Percentiles rank a stretch among this genome's conserved stretches.
phyloP scores from a whole-genome alignment of 2,329 filamentous ascomycete genomes.

The Phaeosphaeriaceae sp. region DNA sequence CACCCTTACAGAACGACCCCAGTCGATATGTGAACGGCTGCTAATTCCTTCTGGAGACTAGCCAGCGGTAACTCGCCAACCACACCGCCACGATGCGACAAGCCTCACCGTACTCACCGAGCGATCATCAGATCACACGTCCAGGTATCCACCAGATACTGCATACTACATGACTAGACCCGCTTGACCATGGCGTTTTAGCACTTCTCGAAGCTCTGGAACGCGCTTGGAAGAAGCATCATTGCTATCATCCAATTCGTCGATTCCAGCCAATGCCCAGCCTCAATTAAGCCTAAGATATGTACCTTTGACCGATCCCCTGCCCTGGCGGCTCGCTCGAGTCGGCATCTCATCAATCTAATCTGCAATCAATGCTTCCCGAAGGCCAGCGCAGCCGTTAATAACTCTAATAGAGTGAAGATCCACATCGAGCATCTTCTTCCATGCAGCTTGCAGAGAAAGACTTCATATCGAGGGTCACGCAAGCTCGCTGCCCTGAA shows the following conservation, averaged over 20 bases:
- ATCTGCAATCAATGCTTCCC: slow-evolving; percentile 21
- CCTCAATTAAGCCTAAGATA: slow-evolving; percentile 46
- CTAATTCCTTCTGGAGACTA: slow-evolving; percentile 24
- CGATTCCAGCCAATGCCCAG: slow-evolving; percentile 23
- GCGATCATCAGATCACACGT: slow-evolving; percentile 35
- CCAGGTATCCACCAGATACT: slow-evolving; percentile 18
- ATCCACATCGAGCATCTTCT: slow-evolving; percentile 30
- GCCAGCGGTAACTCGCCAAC: slow-evolving; percentile 13
- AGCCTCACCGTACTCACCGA: slow-evolving; percentile 21
- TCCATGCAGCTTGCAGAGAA: slow-evolving; percentile 16
- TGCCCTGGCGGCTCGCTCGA: slow-evolving; percentile 26
- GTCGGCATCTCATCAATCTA: slow-evolving; percentile 27
- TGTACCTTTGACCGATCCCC: slow-evolving; percentile 25
- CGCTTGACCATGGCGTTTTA: slow-evolving; percentile 19
- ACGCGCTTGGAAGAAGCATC: slow-evolving; percentile 33
- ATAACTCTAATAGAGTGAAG: slow-evolving; percentile 41
- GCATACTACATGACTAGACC: slow-evolving; percentile 12
- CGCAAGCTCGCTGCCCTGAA: slow-evolving; percentile 10
- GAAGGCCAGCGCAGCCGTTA: slow-evolving; percentile 25
- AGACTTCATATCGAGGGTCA: slow-evolving; percentile 12
- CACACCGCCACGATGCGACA: slow-evolving; percentile 29
- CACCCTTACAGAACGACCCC: slow-evolving; percentile 25
- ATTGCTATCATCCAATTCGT: slow-evolving; percentile 34
- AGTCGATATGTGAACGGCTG: slow-evolving; percentile 25
- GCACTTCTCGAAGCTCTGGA: slow-evolving; percentile 37